Evolutionary conservation across 306 rosid genomes (phyloP).

Genomic region (Lupinus albus): DNA sequence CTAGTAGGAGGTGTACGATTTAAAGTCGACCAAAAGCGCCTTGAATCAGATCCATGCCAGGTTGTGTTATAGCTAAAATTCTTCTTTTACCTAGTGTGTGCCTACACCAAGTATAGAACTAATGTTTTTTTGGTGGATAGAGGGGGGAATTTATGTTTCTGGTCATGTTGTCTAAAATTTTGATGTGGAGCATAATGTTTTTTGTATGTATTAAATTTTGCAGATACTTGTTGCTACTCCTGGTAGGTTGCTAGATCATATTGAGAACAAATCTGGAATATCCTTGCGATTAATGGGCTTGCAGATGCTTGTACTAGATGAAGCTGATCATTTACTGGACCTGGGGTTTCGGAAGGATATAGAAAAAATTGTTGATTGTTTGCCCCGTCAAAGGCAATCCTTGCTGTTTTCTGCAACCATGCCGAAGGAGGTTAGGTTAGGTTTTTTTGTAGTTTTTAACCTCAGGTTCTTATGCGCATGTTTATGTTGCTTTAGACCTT

Average conservation of each 20-base stretch:
- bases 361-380: slow-evolving; percentile 91
- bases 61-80: slow-evolving; percentile 47
- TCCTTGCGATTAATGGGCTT: slow-evolving; percentile 80
- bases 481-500: slow-evolving; percentile 12
- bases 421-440: slow-evolving; percentile 79
- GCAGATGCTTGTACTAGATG: slow-evolving; percentile 91
- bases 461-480: slow-evolving; percentile 18
- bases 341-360: slow-evolving; percentile 89
- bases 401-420: slow-evolving; percentile 85
- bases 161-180: background rate
- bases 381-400: slow-evolving; percentile 88
- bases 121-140: slow-evolving; percentile 6
- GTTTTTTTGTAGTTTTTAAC: slow-evolving; percentile 2
- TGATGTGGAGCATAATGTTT: slow-evolving; percentile 16
- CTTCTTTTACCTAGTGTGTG: slow-evolving; percentile 17
- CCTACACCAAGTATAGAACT: background rate
- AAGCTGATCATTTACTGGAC: slow-evolving; percentile 88
- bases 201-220: slow-evolving; percentile 28
- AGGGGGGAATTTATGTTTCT: background rate
- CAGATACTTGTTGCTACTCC: slow-evolving; percentile 97
- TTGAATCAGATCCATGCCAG: slow-evolving; percentile 91
- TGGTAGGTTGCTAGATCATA: slow-evolving; percentile 91
- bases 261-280: slow-evolving; percentile 83
- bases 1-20: slow-evolving; percentile 89
- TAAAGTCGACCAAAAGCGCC: slow-evolving; percentile 82